Evolutionary conservation across 1,139 yeast species (phyloP), one percentile per base, ranked within the genome.

Genomic region (Taphrina deformans): DNA sequence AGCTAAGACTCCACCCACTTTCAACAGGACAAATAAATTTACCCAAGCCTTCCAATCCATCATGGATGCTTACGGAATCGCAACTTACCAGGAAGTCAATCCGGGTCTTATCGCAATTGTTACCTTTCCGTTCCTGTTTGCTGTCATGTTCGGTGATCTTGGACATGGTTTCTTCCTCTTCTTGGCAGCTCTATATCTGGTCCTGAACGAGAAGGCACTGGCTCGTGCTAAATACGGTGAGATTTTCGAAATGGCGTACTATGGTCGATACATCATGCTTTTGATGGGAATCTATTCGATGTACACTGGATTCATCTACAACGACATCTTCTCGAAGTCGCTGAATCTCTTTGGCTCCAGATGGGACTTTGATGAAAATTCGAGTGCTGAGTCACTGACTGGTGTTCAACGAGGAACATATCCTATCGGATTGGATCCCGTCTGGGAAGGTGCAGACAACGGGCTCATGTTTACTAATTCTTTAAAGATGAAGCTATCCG

Each of bases 81-180:
- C 97, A 14, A 85, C 96, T 10, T 92, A 93, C 77, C 91, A 89
- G 73, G 99, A 93, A 76, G 95, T 93, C 41, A 93, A 93, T 73
- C 97, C 99, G 1, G 98, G 97, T 65, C 80, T 93, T 70, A 96
- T 99, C 3, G 89, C 99, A 0, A 83, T 92, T 56, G 88, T 93
- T 40, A 93, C 99, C 0, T 93, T 93, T 79, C 99, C 99, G 14
- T 93, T 95, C 77, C 90, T 93, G 97, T 93, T 93, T 79, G 97
- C 99, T 41, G 89, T 95, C 71, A 93, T 93, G 99, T 93, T 93
- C 81, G 99, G 99, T 77, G 99, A 93, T 78, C 77, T 92, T 68
- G 99, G 99, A 2, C 99, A 93, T 75, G 99, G 99, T 18, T 79
- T 90, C 65, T 83, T 95, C 68, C 80, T 95, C 71, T 79, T 86